Conservation (phyloP, 2,329 filamentous ascomycete genomes). For the Penicillium capsulatum region DNA sequence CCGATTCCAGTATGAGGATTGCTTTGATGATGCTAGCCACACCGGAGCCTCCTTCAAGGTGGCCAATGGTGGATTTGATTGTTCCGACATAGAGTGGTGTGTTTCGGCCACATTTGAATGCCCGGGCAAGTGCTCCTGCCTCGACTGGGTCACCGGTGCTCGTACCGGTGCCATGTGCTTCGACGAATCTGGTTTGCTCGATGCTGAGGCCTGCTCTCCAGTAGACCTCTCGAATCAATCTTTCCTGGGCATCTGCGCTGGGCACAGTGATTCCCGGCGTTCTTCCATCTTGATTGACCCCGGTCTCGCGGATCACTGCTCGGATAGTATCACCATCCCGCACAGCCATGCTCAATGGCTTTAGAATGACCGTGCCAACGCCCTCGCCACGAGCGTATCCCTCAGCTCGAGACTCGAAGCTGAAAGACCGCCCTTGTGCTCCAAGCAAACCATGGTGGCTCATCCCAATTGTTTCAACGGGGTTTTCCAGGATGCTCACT, state of each 20-base stretch:
- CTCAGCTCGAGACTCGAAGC: slow-evolving; percentile 31
- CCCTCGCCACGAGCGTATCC: slow-evolving; percentile 37
- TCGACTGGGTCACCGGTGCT: slow-evolving; percentile 34
- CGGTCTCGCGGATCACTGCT: slow-evolving; percentile 31
- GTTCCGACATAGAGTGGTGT: slow-evolving; percentile 25
- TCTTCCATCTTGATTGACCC: slow-evolving; percentile 29
- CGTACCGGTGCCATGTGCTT: slow-evolving; percentile 35
- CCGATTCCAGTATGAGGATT: slow-evolving; percentile 43
- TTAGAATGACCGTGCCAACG: slow-evolving; percentile 31
- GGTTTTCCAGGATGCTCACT: slow-evolving; percentile 36
- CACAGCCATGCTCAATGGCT: slow-evolving; percentile 28
- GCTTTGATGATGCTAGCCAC: slow-evolving; percentile 40
- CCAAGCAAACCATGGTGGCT: slow-evolving; percentile 38
- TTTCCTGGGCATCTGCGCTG: slow-evolving; percentile 33
- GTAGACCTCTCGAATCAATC: slow-evolving; percentile 33
- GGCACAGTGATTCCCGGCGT: slow-evolving; percentile 47
- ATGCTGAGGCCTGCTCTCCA: slow-evolving; percentile 24
- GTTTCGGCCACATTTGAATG: slow-evolving; percentile 22
- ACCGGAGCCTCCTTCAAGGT: slow-evolving; percentile 28
- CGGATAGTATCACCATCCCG: slow-evolving; percentile 34
- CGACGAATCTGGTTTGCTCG: slow-evolving; percentile 23
- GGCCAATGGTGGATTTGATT: slow-evolving; percentile 26
- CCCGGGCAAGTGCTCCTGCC: slow-evolving; percentile 24
- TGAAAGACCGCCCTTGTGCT: slow-evolving; percentile 29
- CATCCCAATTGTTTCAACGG: slow-evolving; percentile 29